Evolutionary conservation across 257 asterid species (phyloP).

Genomic region (Solanum sejunctum): DNA sequence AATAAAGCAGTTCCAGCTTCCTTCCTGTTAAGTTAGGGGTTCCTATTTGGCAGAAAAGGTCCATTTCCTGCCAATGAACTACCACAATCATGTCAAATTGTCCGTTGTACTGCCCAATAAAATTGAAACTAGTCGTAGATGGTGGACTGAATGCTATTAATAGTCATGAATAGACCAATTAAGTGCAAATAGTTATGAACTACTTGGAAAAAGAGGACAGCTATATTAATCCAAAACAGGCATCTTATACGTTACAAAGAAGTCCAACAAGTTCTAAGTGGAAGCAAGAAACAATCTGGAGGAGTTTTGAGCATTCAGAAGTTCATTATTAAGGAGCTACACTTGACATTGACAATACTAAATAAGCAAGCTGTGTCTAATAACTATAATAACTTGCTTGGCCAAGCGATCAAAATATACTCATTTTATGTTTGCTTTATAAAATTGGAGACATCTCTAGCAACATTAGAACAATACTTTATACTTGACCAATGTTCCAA

Average conservation of each 20-base stretch:
- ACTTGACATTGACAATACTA: too few species aligned
- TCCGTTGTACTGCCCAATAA: background rate
- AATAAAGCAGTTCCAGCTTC: background rate
- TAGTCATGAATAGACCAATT: background rate
- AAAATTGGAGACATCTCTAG: too few species aligned
- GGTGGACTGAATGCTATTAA: background rate
- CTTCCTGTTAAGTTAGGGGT: background rate
- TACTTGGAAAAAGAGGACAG: background rate
- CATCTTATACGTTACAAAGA: background rate
- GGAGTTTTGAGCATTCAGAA: too few species aligned
- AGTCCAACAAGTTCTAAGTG: too few species aligned
- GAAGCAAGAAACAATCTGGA: too few species aligned
- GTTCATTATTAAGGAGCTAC: too few species aligned
- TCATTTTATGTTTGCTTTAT: too few species aligned
- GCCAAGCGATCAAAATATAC: too few species aligned
- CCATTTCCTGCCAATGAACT: background rate
- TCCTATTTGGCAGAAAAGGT: background rate
- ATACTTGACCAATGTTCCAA: background rate
- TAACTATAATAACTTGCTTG: too few species aligned
- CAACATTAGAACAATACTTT: background rate
- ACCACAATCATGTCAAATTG: background rate
- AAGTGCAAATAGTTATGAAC: background rate
- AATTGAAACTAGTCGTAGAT: background rate
- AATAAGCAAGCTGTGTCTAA: too few species aligned
- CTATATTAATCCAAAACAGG: too few species aligned